Evolutionary conservation across 345 rosid species (phyloP).

Genomic region (Eucalyptus microcorys): DNA sequence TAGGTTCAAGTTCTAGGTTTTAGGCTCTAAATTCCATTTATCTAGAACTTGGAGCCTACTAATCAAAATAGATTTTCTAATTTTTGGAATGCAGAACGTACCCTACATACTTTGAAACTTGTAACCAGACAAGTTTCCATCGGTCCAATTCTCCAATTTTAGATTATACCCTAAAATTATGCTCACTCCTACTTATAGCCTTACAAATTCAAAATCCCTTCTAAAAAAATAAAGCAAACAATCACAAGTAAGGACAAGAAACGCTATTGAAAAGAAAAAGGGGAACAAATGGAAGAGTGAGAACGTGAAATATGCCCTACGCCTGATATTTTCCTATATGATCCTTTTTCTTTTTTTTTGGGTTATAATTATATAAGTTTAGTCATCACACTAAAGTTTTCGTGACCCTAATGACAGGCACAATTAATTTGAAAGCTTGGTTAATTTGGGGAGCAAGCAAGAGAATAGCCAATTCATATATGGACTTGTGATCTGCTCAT

Average conservation of each 20-base stretch:
- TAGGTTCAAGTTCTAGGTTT: accelerated
- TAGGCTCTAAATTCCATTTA: too few species aligned
- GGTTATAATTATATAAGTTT: neutral
- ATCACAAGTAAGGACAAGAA: neutral
- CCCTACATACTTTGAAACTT: too few species aligned
- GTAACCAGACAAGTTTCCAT: too few species aligned
- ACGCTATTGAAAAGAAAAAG: neutral
- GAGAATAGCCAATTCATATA: neutral
- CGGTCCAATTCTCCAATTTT: too few species aligned
- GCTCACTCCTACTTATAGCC: neutral
- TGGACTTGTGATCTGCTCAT: too few species aligned
- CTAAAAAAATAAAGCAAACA: neutral
- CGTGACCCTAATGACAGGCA: neutral
- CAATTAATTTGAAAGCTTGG: neutral
- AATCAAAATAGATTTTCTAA: too few species aligned
- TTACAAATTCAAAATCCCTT: neutral
- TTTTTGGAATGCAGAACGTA: accelerated
- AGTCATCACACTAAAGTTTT: neutral
- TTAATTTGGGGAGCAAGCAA: neutral
- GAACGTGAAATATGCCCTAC: neutral
- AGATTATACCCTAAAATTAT: too few species aligned
- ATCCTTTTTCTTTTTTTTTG: neutral
- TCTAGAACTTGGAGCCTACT: accelerated
- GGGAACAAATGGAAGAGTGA: neutral
- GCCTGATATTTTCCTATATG: neutral